These are phyloP conservation scores for Lachancea kluyveri DNA, from an alignment of 805 yeast species.

Conservation along the genomic window DNA sequence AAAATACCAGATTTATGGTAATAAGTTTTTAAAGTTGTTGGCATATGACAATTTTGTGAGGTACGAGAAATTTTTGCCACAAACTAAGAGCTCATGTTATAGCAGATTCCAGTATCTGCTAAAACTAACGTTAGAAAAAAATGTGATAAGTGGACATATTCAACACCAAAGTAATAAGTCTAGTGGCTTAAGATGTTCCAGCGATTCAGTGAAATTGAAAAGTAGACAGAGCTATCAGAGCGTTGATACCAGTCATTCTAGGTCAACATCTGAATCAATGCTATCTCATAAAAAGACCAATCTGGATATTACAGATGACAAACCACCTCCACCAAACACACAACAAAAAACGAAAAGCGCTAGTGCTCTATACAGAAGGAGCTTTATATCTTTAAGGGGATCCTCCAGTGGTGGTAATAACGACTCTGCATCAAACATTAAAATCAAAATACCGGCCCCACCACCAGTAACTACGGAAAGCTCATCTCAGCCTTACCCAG, in stretches of 20 bases:
- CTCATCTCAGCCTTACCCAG: conserved; percentile 7
- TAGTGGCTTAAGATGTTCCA: conserved; percentile 22
- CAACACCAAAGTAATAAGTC: conserved; percentile 20
- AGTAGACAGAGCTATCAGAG: conserved; percentile 7
- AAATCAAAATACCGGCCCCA: conserved; percentile 24
- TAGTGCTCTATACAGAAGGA: conserved; percentile 30
- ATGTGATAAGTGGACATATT: conserved; percentile 24
- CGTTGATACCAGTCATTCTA: conserved; percentile 12
- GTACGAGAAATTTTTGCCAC: conserved; percentile 35
- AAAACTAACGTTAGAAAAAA: conserved; percentile 39
- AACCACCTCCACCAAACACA: conserved; percentile 4
- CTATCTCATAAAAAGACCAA: conserved; percentile 4
- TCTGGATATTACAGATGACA: conserved; percentile 5
- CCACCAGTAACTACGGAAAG: conserved; percentile 20
- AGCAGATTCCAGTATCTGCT: conserved; percentile 50
- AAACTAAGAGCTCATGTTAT: conserved; percentile 45
- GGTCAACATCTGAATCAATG: conserved; percentile 29
- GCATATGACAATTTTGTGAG: conserved; percentile 56
- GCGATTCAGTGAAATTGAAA: conserved; percentile 22
- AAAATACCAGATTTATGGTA: conserved; percentile 51
- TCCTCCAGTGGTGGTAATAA: conserved; percentile 11
- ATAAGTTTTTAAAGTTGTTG: conserved; percentile 56
- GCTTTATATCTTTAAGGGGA: conserved; percentile 29
- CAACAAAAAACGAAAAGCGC: conserved; percentile 28
- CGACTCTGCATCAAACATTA: conserved; percentile 16